Conservation (phyloP, 148 eudicot species). For the Rhododendron williamsianum region DNA sequence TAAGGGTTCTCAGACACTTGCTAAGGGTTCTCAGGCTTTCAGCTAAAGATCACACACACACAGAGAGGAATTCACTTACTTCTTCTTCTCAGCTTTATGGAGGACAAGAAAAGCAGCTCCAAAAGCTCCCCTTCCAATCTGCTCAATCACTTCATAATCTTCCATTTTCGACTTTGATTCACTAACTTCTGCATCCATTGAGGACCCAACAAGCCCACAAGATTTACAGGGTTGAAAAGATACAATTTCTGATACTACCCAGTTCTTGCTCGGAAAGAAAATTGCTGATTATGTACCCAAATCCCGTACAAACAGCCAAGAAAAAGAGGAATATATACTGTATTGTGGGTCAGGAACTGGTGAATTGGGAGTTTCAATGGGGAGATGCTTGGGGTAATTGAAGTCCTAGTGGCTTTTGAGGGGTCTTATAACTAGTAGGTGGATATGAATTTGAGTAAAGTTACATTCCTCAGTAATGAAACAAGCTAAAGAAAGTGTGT, state of each 20-base stretch:
- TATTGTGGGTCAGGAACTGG: background rate
- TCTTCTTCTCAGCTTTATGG: conserved; percentile 56
- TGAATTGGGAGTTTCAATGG: background rate
- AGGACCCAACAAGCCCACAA: conserved; percentile 26
- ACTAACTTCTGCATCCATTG: conserved; percentile 58
- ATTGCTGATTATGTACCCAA: background rate
- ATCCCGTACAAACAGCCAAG: background rate
- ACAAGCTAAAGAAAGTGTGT: background rate
- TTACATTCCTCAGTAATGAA: conserved; percentile 19
- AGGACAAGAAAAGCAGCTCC: conserved; percentile 73
- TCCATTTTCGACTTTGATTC: conserved; percentile 59
- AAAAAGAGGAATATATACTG: background rate
- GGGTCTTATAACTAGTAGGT: background rate
- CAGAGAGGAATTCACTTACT: conserved; percentile 34
- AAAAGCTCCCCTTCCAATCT: conserved; percentile 76
- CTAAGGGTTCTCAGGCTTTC: background rate
- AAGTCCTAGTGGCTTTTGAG: background rate
- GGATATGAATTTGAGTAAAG: conserved; percentile 9
- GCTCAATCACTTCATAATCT: conserved; percentile 72
- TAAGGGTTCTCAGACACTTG: background rate
- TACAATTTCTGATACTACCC: background rate
- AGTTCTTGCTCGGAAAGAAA: background rate
- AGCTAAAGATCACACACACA: background rate
- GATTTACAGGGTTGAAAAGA: background rate
- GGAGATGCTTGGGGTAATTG: background rate